These are phyloP conservation scores for Nakazawaea anatomiae DNA, from an alignment of 805 yeast genomes.

Conservation along the genomic window DNA sequence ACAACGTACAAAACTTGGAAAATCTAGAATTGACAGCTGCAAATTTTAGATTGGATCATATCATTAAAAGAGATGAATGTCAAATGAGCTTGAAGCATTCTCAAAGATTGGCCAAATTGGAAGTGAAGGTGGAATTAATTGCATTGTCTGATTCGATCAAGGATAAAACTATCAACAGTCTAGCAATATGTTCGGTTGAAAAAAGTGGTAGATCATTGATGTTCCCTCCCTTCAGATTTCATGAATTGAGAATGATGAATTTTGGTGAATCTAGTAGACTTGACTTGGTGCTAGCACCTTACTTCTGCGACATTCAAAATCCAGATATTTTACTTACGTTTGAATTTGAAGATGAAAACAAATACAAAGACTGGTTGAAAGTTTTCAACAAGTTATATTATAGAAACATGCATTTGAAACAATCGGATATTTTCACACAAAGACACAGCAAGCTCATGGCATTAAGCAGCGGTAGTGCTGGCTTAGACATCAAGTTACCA, in stretches of 20 bases:
- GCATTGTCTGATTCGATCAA: conserved; percentile 2
- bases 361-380: background rate
- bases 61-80: conserved; percentile 6
- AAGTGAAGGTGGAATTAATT: conserved; percentile 4
- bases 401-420: background rate
- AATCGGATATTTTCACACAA: background rate
- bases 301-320: background rate
- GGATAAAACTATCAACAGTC: conserved; percentile 13
- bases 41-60: conserved; percentile 7
- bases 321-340: conserved; percentile 2
- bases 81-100: conserved; percentile 10
- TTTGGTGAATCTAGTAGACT: conserved; percentile 4
- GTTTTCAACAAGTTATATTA: conserved; percentile 3
- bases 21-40: conserved; percentile 11
- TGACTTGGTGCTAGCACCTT: background rate
- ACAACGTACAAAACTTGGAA: conserved; percentile 9
- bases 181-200: conserved; percentile 25
- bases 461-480: background rate
- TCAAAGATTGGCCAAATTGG: conserved; percentile 4
- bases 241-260: conserved; percentile 19
- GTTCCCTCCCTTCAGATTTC: conserved; percentile 27
- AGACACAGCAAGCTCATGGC: background rate
- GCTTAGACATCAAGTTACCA: conserved; percentile 4
- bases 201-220: conserved; percentile 22
- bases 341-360: background rate